Conservation (phyloP, 169 alveolate species). For the Cytauxzoon felis region DNA sequence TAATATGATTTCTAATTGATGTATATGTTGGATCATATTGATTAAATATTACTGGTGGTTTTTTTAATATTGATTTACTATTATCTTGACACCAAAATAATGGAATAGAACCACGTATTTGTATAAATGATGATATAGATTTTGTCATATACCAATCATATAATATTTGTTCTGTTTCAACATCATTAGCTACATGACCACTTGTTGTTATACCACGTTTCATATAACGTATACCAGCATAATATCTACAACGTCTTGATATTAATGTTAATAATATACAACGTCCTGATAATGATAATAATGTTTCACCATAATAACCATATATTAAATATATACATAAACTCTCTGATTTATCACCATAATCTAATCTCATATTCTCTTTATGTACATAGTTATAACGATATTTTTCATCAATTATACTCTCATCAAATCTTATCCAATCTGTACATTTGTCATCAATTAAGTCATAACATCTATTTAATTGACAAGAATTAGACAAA, state of each 20-base stretch:
- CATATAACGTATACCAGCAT: conserved; percentile 93
- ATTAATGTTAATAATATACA: conserved; percentile 68
- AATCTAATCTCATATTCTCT: conserved; percentile 6
- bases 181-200: conserved; percentile 88
- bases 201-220: conserved; percentile 88
- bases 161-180: conserved; percentile 91
- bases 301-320: conserved; percentile 63
- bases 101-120: conserved; percentile 95
- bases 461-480: conserved; percentile 14
- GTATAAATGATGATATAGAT: conserved; percentile 83
- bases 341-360: conserved; percentile 8
- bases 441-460: neutral
- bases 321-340: conserved; percentile 54
- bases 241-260: conserved; percentile 87
- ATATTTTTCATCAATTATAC: conserved; percentile 33
- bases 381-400: conserved; percentile 63
- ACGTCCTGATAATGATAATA: conserved; percentile 52
- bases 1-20: conserved; percentile 49
- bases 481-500: conserved; percentile 56
- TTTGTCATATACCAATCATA: conserved; percentile 64
- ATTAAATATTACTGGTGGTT: conserved; percentile 71
- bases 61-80: conserved; percentile 53
- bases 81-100: conserved; percentile 85
- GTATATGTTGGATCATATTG: conserved; percentile 78
- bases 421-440: conserved; percentile 47